phyloP scores from a whole-genome alignment of 148 eudicot genomes.

The Salicornia ramosissima region DNA sequence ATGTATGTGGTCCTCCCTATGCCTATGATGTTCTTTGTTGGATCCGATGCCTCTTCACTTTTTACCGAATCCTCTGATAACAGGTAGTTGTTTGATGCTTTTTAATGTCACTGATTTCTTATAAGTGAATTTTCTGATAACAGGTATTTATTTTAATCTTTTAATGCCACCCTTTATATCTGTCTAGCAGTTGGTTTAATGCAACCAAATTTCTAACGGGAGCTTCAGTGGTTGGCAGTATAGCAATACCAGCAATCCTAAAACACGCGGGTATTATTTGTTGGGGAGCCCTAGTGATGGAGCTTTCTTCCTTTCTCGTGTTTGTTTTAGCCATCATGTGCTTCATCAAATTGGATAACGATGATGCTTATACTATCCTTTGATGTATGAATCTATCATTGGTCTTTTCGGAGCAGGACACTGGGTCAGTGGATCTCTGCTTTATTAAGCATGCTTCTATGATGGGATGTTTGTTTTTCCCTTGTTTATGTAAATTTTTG shows the following conservation, averaged over 20 bases:
- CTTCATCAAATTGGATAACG: constrained; percentile 46
- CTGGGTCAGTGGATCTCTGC: constrained; percentile 1
- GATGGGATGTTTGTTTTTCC: background rate
- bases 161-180: constrained; percentile 1
- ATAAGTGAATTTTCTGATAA: constrained; percentile 70
- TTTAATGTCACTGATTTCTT: background rate
- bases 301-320: constrained; percentile 63
- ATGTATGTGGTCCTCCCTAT: constrained; percentile 91
- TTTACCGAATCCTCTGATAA: constrained; percentile 61
- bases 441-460: background rate
- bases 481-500: constrained; percentile 8
- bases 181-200: constrained; percentile 68
- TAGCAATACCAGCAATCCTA: constrained; percentile 75
- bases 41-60: constrained; percentile 67
- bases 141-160: constrained; percentile 36
- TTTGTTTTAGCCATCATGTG: constrained; percentile 56
- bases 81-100: constrained; percentile 37
- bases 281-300: constrained; percentile 82
- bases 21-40: constrained; percentile 90
- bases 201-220: constrained; percentile 86
- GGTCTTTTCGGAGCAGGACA: background rate
- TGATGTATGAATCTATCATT: constrained; percentile 30
- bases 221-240: constrained; percentile 78
- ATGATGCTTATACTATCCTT: constrained; percentile 48
- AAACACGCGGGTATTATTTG: constrained; percentile 82